Evolutionary conservation across 345 rosid species (phyloP), one percentile per base, ranked within the genome.

Genomic region (Brassica nigra): DNA sequence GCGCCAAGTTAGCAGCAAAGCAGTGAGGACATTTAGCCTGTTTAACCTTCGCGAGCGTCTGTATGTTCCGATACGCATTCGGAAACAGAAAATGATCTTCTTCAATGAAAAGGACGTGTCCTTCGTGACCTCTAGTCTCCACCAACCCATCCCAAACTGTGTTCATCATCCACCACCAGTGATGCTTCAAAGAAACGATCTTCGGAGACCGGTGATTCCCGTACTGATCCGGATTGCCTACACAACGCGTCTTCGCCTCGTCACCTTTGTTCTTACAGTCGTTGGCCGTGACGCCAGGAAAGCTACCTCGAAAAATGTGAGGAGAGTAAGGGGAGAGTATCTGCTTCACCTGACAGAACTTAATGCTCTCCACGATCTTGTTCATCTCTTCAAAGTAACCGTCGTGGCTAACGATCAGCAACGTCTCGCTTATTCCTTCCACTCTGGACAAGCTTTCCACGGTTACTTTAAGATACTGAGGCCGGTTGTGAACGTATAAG

Each of bases 121-220:
- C 97, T 0, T 62, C 27, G 33, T 87, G 95, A 28, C 70, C 84
- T 68, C 69, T 77, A 36, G 97, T 95, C 88, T 93, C 98, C 37
- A 84, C 75, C 66, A 93, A 76, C 28, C 99, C 98, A 85, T 95
- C 98, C 98, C 99, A 95, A 30, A 91, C 91, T 0, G 91, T 90
- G 80, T 95, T 95, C 98, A 95, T 95, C 99, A 95, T 93, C 99
- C 98, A 95, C 99, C 99, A 95, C 99, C 99, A 95, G 68, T 95
- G 99, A 85, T 95, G 99, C 90, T 95, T 95, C 89, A 95, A 80
- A 7, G 99, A 90, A 47, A 93, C 98, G 37, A 93, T 89, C 83
- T 87, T 90, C 1, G 97, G 91, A 15, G 91, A 89, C 52, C 98
- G 76, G 39, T 95, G 95, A 80, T 95, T 88, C 75, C 99, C 99